Base-by-base conservation (phyloP, 345 rosid genomes). In the Odontarrhena argentea region DNA sequence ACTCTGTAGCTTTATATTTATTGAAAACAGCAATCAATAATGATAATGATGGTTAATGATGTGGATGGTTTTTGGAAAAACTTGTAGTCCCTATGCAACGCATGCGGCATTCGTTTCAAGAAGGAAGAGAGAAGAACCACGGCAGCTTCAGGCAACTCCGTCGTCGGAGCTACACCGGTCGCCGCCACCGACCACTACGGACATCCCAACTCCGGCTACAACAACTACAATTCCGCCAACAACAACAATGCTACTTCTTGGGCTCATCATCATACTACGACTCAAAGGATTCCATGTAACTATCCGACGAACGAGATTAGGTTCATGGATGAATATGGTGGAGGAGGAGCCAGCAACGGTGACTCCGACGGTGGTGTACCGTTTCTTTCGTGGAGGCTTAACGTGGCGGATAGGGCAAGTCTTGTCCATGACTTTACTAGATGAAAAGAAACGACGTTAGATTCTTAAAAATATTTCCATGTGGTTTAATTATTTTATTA, bases 331-430 rank as follows among this genome's bases (percentile, higher is more conserved):
- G 87, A 87, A 47, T 76, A 45, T 65, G 60, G 47, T 3, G 87
- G 59, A 1, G 60, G 60, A 24, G 74, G 45, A 67, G 58, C 25
- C 2, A 61, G 0, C 62, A 61, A 81, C 47, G 71, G 77, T 47
- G 86, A 81, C 30, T 67, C 87, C 26, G 91, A 83, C 65, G 15
- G 83, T 69, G 66, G 85, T 45, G 79, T 80, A 28, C 87, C 97
- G 43, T 86, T 82, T 76, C 97, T 90, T 24, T 88, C 99, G 4
- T 94, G 99, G 99, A 86, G 97, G 76, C 88, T 88, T 66, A 94
- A 91, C 63, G 88, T 94, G 55, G 82, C 97, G 15, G 99, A 94
- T 77, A 83, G 96, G 83, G 89, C 78, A 50, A 82, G 95, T 69
- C 91, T 91, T 68, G 89, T 91, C 61, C 92, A 86, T 74, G 91